Percentiles rank a stretch among this genome's conserved stretches.
Conservation (phyloP, 352 stramenopile species). For the Elongisporangium anandrum region DNA sequence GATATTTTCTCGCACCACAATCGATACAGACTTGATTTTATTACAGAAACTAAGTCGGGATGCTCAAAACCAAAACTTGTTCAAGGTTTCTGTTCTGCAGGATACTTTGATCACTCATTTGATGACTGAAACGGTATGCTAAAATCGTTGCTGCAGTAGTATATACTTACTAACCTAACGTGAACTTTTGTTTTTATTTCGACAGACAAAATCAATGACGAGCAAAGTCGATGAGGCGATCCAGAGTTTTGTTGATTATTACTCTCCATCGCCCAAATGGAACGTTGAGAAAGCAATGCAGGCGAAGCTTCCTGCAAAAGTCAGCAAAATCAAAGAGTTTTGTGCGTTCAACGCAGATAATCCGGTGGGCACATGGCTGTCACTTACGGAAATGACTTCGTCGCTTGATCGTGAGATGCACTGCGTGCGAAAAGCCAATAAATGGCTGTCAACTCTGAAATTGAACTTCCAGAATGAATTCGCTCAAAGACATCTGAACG, state of each 20-base stretch:
- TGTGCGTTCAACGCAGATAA: constrained; percentile 6
- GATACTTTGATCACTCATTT: constrained; percentile 8
- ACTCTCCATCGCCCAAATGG: background rate
- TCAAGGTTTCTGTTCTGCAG: constrained; percentile 8
- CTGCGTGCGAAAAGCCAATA: constrained; percentile 2
- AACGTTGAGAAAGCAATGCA: background rate
- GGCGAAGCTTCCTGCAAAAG: background rate
- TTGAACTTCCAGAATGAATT: constrained; percentile 17
- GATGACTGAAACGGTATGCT: constrained; percentile 8
- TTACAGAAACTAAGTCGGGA: constrained; percentile 6
- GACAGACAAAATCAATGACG: constrained; percentile 3
- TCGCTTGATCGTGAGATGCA: constrained; percentile 8
- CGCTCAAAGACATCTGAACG: constrained; percentile 6
- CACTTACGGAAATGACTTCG: constrained; percentile 6
- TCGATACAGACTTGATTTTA: constrained; percentile 3
- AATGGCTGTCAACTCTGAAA: constrained; percentile 15
- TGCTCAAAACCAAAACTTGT: constrained; percentile 8
- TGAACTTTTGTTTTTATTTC: no score
- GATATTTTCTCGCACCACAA: constrained; percentile 4
- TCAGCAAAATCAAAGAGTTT: constrained; percentile 7
- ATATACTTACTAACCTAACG: background rate
- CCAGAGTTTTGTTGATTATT: constrained; percentile 6
- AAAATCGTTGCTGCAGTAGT: no score
- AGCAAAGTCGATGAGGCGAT: background rate
- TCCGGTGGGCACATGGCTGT: constrained; percentile 6